phyloP scores from a whole-genome alignment of 2,329 filamentous ascomycete species.

The Lachnellula willkommii region DNA sequence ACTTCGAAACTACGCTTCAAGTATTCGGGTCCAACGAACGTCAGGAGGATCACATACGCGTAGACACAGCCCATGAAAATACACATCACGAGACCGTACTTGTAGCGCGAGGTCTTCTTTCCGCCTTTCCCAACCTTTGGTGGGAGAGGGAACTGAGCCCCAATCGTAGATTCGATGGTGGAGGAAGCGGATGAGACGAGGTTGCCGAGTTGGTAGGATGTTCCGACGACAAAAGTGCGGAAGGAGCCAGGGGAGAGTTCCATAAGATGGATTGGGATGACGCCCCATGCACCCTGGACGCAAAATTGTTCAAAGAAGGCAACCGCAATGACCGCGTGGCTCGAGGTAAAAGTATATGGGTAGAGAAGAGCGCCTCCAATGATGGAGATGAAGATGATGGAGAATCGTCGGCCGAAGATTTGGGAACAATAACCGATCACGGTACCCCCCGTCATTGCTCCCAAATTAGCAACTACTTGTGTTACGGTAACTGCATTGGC shows the following conservation, averaged over 20 bases:
- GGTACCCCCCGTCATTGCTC: slow-evolving; percentile 64
- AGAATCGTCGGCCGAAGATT: slow-evolving; percentile 63
- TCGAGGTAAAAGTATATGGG: slow-evolving; percentile 68
- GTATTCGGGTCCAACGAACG: slow-evolving; percentile 43
- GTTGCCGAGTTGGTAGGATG: slow-evolving; percentile 71
- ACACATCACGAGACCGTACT: slow-evolving; percentile 80
- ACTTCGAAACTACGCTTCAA: slow-evolving; percentile 43
- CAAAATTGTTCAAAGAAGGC: slow-evolving; percentile 82
- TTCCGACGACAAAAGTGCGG: slow-evolving; percentile 64
- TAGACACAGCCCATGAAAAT: slow-evolving; percentile 73
- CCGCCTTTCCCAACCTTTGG: slow-evolving; percentile 33
- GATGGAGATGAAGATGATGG: slow-evolving; percentile 59
- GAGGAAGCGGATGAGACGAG: slow-evolving; percentile 68
- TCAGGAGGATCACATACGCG: slow-evolving; percentile 54
- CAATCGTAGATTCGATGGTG: slow-evolving; percentile 71
- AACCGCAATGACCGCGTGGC: slow-evolving; percentile 63
- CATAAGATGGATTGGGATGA: slow-evolving; percentile 68
- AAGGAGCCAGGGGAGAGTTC: slow-evolving; percentile 67
- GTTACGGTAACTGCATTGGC: slow-evolving; percentile 54
- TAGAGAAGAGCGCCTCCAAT: slow-evolving; percentile 74
- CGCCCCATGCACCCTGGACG: slow-evolving; percentile 72
- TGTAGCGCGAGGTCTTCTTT: slow-evolving; percentile 48
- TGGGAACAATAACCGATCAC: slow-evolving; percentile 62
- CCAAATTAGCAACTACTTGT: slow-evolving; percentile 67
- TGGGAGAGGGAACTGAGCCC: slow-evolving; percentile 68